Evolutionary conservation across 2,329 filamentous ascomycete genomes (phyloP).

Genomic region (Fonsecaea erecta): DNA sequence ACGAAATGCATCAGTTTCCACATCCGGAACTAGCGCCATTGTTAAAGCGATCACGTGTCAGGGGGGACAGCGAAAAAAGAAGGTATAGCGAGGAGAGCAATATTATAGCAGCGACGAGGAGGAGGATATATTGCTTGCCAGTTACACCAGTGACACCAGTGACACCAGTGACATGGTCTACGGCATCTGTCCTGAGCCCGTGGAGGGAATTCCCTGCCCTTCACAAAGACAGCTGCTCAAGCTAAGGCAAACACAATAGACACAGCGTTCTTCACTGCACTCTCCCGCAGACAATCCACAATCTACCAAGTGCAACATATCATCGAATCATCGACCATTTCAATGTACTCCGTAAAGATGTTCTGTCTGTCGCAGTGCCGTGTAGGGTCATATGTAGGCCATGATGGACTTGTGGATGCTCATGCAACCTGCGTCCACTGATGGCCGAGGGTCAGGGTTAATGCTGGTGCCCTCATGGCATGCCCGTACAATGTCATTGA

Average conservation of each 20-base stretch:
- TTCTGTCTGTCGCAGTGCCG: too few species aligned
- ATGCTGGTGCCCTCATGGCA: too few species aligned
- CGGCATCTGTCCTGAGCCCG: not conserved
- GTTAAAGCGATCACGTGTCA: not conserved
- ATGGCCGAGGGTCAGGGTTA: too few species aligned
- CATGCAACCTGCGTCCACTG: too few species aligned
- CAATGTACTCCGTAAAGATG: too few species aligned
- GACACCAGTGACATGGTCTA: not conserved
- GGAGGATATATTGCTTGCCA: not conserved
- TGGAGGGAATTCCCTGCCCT: not conserved
- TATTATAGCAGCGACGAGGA: not conserved
- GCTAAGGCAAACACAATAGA: not conserved
- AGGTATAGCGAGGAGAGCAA: not conserved
- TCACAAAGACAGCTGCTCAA: not conserved
- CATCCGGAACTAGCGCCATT: slow-evolving; percentile 1
- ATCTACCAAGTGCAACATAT: too few species aligned
- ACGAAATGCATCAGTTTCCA: slow-evolving; percentile 6
- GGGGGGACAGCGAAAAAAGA: not conserved
- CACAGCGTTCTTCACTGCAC: not conserved
- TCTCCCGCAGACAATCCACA: not conserved
- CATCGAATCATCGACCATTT: not conserved
- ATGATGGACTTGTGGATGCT: too few species aligned
- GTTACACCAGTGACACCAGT: too few species aligned
- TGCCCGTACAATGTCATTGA: too few species aligned
- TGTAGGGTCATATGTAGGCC: too few species aligned